A percentile compares a stretch with the other conserved stretches of the same genome.
Conservation (phyloP, 2,329 filamentous ascomycete genomes). For the Penicillium digitatum region DNA sequence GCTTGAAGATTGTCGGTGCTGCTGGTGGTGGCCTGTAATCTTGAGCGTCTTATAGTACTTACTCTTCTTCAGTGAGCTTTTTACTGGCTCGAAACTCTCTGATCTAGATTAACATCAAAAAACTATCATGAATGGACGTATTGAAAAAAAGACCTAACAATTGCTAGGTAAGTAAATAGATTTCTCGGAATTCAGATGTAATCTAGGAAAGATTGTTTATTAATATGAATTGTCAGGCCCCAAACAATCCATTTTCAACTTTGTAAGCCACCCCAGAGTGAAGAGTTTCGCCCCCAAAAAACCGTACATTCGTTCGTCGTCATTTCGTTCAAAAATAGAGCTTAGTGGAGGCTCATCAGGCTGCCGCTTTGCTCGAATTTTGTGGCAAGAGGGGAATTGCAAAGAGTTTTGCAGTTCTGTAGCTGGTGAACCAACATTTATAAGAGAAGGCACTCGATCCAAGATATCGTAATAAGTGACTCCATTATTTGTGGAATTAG, state of each 20-base stretch:
- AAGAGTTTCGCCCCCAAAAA: slow-evolving; percentile 2
- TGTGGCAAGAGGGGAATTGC: background rate
- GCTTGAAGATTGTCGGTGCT: slow-evolving; percentile 48
- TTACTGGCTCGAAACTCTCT: background rate
- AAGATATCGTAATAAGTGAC: background rate
- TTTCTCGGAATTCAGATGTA: background rate
- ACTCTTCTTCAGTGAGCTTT: background rate
- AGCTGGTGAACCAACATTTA: background rate
- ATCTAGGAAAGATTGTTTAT: background rate
- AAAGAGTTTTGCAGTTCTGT: background rate
- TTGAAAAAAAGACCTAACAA: background rate
- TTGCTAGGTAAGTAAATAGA: background rate
- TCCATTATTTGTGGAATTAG: background rate
- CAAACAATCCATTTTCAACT: background rate
- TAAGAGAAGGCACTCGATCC: background rate
- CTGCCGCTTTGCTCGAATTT: background rate
- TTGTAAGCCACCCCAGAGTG: background rate
- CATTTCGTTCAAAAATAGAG: slow-evolving; percentile 8
- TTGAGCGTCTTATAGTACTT: background rate
- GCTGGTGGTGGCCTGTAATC: slow-evolving; percentile 38
- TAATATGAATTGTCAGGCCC: background rate
- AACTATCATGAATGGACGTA: slow-evolving; percentile 8
- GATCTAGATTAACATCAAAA: background rate
- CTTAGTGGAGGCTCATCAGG: background rate
- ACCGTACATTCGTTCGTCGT: slow-evolving; percentile 17